A percentile compares a stretch with the other conserved stretches of the same genome.
Evolutionary conservation across 305 asterid genomes (phyloP).

Genomic region (Fraxinus xanthoxyloides): DNA sequence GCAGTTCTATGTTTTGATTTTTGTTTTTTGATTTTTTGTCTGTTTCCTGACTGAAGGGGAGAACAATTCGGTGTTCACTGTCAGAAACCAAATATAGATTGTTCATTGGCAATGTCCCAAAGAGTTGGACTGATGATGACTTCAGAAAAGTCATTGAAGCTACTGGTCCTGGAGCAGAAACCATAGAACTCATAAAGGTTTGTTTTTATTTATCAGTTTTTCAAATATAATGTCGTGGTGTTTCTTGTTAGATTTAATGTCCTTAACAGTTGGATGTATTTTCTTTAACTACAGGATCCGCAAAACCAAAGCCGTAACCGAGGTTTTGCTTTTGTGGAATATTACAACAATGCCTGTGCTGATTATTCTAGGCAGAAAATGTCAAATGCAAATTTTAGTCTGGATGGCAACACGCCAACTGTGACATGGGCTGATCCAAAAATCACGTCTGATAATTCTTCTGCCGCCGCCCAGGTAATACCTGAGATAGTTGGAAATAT

Average conservation of each 20-base stretch:
- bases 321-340: slow-evolving; percentile 95
- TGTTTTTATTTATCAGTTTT: not conserved
- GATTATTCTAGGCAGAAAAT: slow-evolving; percentile 85
- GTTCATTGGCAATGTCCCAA: slow-evolving; percentile 91
- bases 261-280: slow-evolving; percentile 1
- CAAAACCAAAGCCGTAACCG: slow-evolving; percentile 83
- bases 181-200: slow-evolving; percentile 89
- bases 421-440: not conserved
- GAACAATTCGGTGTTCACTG: slow-evolving; percentile 82
- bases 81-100: slow-evolving; percentile 91
- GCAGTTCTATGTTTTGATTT: not conserved
- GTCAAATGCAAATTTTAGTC: slow-evolving; percentile 19
- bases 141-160: slow-evolving; percentile 68
- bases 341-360: slow-evolving; percentile 97
- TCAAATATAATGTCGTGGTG: slow-evolving; percentile 3
- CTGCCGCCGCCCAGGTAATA: not conserved
- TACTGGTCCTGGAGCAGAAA: slow-evolving; percentile 93
- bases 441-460: not conserved
- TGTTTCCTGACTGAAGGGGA: slow-evolving; percentile 63
- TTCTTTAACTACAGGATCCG: slow-evolving; percentile 63
- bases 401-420: not conserved
- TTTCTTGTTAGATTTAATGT: slow-evolving; percentile 16
- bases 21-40: not conserved
- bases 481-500: not conserved
- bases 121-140: slow-evolving; percentile 78